phyloP scores from a whole-genome alignment of 2,329 filamentous ascomycete genomes.

The Paradendryphiella salina region DNA sequence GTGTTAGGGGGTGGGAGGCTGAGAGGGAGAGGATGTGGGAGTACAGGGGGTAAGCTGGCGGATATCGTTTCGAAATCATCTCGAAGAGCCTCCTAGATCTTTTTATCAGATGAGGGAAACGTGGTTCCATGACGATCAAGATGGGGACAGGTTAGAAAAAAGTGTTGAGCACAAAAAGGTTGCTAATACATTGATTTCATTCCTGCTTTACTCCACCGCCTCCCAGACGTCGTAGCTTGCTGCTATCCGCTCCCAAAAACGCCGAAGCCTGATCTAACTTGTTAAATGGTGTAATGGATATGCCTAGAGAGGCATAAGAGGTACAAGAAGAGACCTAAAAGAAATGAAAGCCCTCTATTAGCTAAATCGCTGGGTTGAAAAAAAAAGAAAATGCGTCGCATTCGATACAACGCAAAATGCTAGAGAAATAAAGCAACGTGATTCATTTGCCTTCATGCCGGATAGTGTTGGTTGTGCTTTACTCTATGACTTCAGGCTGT shows the following conservation, averaged over 20 bases:
- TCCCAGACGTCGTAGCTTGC: slow-evolving; percentile 2
- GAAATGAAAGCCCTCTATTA: slow-evolving; percentile 19
- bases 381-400: slow-evolving; percentile 19
- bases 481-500: slow-evolving; percentile 66
- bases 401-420: slow-evolving; percentile 24
- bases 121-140: too few relatives aligned
- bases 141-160: background rate
- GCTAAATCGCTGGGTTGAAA: background rate
- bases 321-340: slow-evolving; percentile 26
- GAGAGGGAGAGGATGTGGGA: slow-evolving; percentile 14
- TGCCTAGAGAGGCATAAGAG: slow-evolving; percentile 16
- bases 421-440: slow-evolving; percentile 14
- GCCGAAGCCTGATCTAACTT: slow-evolving; percentile 28
- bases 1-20: slow-evolving; percentile 12
- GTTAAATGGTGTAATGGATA: slow-evolving; percentile 23
- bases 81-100: too few relatives aligned
- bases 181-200: slow-evolving; percentile 8
- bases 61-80: too few relatives aligned
- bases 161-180: background rate
- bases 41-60: slow-evolving; percentile 12
- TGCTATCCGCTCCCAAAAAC: slow-evolving; percentile 15
- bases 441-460: slow-evolving; percentile 18
- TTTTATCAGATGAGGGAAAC: too few relatives aligned
- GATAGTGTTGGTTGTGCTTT: slow-evolving; percentile 10
- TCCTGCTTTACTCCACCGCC: slow-evolving; percentile 5